phyloP scores from a whole-genome alignment of 2,329 filamentous ascomycete genomes.

The Botryotinia globosa region DNA sequence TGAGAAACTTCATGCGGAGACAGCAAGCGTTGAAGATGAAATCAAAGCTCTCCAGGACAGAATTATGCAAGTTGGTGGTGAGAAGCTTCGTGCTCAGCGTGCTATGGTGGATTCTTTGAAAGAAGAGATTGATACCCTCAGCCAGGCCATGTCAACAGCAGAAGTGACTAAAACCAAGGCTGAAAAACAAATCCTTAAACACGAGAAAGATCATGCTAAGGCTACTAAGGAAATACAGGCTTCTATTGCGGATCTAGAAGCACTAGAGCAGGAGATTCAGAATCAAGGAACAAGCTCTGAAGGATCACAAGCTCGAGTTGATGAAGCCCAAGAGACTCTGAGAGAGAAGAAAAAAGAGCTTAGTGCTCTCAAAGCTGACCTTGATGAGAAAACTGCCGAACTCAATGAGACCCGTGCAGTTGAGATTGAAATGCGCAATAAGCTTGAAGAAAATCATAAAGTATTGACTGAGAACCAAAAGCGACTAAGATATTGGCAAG shows the following conservation, averaged over 20 bases:
- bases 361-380: conserved; percentile 72
- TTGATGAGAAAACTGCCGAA: conserved; percentile 81
- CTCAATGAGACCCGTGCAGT: conserved; percentile 84
- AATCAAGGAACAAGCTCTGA: conserved; percentile 74
- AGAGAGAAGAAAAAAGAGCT: conserved; percentile 79
- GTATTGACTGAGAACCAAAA: conserved; percentile 81
- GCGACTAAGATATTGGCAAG: conserved; percentile 79
- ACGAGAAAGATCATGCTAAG: conserved; percentile 77
- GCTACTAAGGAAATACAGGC: conserved; percentile 75
- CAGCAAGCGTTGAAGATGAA: conserved; percentile 84
- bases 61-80: conserved; percentile 97
- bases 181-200: conserved; percentile 85
- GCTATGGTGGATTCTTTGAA: conserved; percentile 87
- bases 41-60: conserved; percentile 92
- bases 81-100: conserved; percentile 85
- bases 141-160: conserved; percentile 78
- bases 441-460: conserved; percentile 95
- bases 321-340: conserved; percentile 78
- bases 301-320: conserved; percentile 67
- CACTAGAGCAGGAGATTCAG: conserved; percentile 73
- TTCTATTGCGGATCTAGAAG: conserved; percentile 69
- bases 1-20: conserved; percentile 76
- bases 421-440: conserved; percentile 98
- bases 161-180: conserved; percentile 90
- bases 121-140: conserved; percentile 76